Evolutionary conservation across 345 rosid genomes (phyloP).

Genomic region (Citrus maxima): DNA sequence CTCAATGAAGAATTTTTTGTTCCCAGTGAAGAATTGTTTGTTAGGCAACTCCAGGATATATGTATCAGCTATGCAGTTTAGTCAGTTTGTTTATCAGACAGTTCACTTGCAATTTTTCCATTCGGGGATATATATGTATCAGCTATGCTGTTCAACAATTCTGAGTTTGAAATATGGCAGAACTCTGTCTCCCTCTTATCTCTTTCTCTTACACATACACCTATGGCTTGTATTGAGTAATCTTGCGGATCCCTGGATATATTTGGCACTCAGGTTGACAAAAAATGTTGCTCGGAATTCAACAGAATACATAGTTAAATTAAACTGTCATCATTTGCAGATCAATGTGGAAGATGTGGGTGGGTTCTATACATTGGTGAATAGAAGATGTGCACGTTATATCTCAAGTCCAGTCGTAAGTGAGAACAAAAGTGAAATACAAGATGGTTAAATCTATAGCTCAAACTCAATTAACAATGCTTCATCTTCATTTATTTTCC

Average conservation of each 20-base stretch:
- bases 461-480: neutral
- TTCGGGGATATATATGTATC: neutral
- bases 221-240: too few relatives aligned
- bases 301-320: too few relatives aligned
- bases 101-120: constrained; percentile 1
- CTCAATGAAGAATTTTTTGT: neutral
- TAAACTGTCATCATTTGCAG: too few relatives aligned
- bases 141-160: neutral
- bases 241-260: neutral
- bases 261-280: neutral
- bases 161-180: neutral
- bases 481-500: neutral
- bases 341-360: neutral
- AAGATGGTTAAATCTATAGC: neutral
- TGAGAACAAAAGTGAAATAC: neutral
- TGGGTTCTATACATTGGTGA: neutral
- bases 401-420: neutral
- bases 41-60: neutral
- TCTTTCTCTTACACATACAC: too few relatives aligned
- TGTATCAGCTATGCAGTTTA: neutral
- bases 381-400: neutral
- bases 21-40: neutral
- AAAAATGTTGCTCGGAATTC: neutral
- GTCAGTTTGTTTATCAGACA: neutral
- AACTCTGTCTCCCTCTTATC: neutral